phyloP scores from a whole-genome alignment of 2,329 filamentous ascomycete genomes.

The Aspergillus pseudoglaucus region DNA sequence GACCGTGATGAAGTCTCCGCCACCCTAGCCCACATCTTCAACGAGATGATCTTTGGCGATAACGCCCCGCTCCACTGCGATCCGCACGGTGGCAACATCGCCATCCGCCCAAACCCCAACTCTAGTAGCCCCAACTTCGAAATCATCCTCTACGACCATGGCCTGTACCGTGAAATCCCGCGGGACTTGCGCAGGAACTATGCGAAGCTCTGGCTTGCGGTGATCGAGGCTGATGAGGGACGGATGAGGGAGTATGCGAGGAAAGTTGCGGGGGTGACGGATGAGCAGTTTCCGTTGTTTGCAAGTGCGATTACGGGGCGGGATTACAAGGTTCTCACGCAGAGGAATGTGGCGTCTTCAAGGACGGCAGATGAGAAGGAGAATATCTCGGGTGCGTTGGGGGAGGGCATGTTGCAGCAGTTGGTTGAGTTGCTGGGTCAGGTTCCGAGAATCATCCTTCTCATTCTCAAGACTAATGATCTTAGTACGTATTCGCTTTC shows the following conservation, averaged over 20 bases:
- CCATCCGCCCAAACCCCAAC: conserved; percentile 68
- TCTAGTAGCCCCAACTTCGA: conserved; percentile 72
- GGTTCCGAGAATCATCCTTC: conserved; percentile 83
- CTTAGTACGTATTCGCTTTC: conserved; percentile 52
- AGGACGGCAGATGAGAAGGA: conserved; percentile 74
- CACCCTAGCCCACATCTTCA: conserved; percentile 85
- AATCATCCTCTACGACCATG: conserved; percentile 93
- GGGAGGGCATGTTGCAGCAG: conserved; percentile 81
- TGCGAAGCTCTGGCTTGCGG: conserved; percentile 94
- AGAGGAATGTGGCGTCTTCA: conserved; percentile 49
- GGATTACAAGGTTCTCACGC: conserved; percentile 70
- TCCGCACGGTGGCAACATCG: conserved; percentile 92
- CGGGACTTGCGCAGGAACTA: conserved; percentile 72
- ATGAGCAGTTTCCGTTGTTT: conserved; percentile 89
- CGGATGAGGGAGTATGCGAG: conserved; percentile 83
- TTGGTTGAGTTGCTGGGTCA: conserved; percentile 81
- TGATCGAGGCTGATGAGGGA: conserved; percentile 80
- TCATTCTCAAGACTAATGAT: conserved; percentile 98
- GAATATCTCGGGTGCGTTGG: conserved; percentile 73
- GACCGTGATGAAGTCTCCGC: conserved; percentile 94
- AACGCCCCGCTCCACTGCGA: conserved; percentile 90
- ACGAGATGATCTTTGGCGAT: conserved; percentile 97
- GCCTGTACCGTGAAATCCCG: conserved; percentile 89
- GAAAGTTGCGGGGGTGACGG: conserved; percentile 80
- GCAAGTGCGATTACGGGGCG: conserved; percentile 93